A percentile compares a stretch with the other conserved stretches of the same genome.
phyloP scores from a whole-genome alignment of 2,329 filamentous ascomycete species.

The Arthrinium puccinioides region DNA sequence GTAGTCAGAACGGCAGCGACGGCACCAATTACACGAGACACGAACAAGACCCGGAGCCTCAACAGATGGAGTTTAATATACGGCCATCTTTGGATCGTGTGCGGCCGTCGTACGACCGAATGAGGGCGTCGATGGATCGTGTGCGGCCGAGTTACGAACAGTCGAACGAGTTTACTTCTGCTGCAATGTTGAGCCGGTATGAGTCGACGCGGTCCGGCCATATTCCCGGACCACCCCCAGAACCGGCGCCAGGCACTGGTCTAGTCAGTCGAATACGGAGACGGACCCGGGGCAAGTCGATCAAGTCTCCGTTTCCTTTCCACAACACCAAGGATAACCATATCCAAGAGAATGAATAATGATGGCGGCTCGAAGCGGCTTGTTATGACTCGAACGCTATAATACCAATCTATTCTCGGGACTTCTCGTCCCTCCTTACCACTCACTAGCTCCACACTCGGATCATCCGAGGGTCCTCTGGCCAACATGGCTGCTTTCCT shows the following conservation, averaged over 20 bases:
- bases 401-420: too few species aligned
- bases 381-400: too few species aligned
- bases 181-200: conserved; percentile 74
- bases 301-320: conserved; percentile 22
- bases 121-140: conserved; percentile 81
- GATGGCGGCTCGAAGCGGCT: too few species aligned
- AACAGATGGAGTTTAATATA: conserved; percentile 43
- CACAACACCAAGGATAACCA: conserved; percentile 19
- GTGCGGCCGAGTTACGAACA: conserved; percentile 78
- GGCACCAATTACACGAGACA: conserved; percentile 81
- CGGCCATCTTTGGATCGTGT: conserved; percentile 59
- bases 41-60: conserved; percentile 46
- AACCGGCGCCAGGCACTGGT: conserved; percentile 13
- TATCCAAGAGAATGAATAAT: conserved; percentile 20
- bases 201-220: conserved; percentile 60
- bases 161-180: conserved; percentile 85
- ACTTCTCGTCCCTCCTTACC: too few species aligned
- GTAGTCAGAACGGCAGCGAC: conserved; percentile 87
- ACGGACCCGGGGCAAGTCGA: conserved; percentile 26
- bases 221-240: neutral
- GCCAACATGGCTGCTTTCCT: too few species aligned
- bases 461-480: too few species aligned
- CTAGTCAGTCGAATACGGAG: conserved; percentile 22
- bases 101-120: conserved; percentile 80
- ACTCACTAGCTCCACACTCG: too few species aligned